Evolutionary conservation across 352 stramenopile species (phyloP), one percentile per base, ranked within the genome.

Genomic region (Globisporangium emineosum): DNA sequence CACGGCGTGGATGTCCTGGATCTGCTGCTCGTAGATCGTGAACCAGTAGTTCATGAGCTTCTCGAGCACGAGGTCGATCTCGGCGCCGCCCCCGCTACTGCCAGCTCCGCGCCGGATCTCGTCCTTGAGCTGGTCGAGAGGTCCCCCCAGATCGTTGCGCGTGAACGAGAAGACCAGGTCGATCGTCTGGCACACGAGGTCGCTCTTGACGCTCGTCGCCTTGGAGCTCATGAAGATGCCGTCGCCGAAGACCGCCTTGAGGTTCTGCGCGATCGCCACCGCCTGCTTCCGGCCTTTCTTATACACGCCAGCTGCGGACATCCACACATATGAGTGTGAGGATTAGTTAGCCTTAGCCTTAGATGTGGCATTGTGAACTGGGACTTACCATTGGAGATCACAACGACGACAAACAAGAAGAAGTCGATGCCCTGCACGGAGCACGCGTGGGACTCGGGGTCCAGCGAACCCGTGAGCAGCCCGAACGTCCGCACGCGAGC

Each of bases 41-140:
- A 93, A 90, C 84, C 84, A 93, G 60, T 91, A 79, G 51, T 72
- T 78, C 84, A 90, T 90, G 59, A 89, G 76, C 62, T 86, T 87
- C 53, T 93, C 84, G n/a, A 93, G 55, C 23, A 81, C 80, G 15
- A 80, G 65, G 58, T 93, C 84, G 27, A 93, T 70, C n/a, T 91
- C 82, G n/a, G 90, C 60, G 3, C 64, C 67, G 4, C 57, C 61
- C 12, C 49, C 54, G 21, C 23, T 29, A 27, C 30, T 65, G n/a
- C 25, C 40, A 25, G 23, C 21, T 30, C 32, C 33, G 23, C 45
- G 50, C 0, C 69, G 67, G 43, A 88, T 77, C 40, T 89, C 81
- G 40, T 89, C 80, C 63, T 90, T 84, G 1, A 93, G 61, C 12
- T 75, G 68, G 9, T 75, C 77, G 0, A 90, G 62, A 12, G 69